A percentile compares a stretch with the other conserved stretches of the same genome.
These are phyloP conservation scores for Starmerella scarabaei DNA, from an alignment of 805 yeast species.

Conservation along the genomic window DNA sequence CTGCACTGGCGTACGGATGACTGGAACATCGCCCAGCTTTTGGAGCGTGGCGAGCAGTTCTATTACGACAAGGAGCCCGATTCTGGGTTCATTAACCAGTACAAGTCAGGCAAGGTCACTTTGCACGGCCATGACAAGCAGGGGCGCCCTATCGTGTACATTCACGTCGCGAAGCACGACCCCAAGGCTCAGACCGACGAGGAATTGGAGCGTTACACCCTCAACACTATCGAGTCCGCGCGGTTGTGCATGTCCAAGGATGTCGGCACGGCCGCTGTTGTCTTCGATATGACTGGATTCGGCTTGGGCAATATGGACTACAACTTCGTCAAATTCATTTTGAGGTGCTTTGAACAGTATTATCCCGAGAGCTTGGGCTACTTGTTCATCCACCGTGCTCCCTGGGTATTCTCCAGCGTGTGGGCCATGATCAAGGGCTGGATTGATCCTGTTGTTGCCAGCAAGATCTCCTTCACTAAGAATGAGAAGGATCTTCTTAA, in stretches of 20 bases:
- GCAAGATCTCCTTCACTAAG: constrained; percentile 77
- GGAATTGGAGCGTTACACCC: constrained; percentile 63
- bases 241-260: constrained; percentile 63
- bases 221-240: constrained; percentile 68
- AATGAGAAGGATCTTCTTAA: constrained; percentile 50
- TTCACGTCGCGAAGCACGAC: constrained; percentile 67
- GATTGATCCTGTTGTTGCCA: constrained; percentile 93
- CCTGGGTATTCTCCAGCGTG: constrained; percentile 90
- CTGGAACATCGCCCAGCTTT: constrained; percentile 45
- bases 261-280: constrained; percentile 64
- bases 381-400: constrained; percentile 81
- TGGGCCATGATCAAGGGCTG: constrained; percentile 89
- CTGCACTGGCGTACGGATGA: constrained; percentile 62
- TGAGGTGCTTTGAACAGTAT: constrained; percentile 84
- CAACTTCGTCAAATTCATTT: constrained; percentile 76
- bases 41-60: constrained; percentile 61
- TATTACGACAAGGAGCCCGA: constrained; percentile 35
- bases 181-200: constrained; percentile 53
- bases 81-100: constrained; percentile 38
- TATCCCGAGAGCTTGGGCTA: constrained; percentile 89
- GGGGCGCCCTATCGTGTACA: constrained; percentile 67
- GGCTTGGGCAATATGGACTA: constrained; percentile 89
- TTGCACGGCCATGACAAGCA: constrained; percentile 61
- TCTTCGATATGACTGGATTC: constrained; percentile 80
- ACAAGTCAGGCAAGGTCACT: constrained; percentile 55